phyloP scores from a whole-genome alignment of 202 grass and related monocot species.

The Zizania palustris region DNA sequence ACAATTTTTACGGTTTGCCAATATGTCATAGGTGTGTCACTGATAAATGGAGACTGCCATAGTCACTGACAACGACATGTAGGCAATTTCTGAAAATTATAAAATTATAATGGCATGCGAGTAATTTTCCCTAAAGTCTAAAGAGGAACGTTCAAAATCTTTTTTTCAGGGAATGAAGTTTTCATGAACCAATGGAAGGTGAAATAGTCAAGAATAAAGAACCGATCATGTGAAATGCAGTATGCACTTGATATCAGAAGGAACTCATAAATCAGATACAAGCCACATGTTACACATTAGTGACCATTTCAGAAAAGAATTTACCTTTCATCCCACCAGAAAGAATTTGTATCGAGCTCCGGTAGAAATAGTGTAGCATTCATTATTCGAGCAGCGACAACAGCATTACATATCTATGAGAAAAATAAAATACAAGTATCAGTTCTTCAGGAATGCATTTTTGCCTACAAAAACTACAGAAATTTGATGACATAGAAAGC shows the following conservation, averaged over 20 bases:
- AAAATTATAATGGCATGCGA: too few species aligned
- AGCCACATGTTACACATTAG: neutral
- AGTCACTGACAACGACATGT: too few species aligned
- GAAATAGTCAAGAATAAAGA: neutral
- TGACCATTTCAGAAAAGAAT: neutral
- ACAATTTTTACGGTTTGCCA: too few species aligned
- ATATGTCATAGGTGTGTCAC: too few species aligned
- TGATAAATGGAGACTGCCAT: too few species aligned
- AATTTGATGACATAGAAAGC: neutral
- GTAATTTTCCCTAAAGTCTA: too few species aligned
- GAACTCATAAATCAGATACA: neutral
- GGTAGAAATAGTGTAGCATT: conserved; percentile 64
- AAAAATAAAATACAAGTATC: neutral
- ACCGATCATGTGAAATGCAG: neutral
- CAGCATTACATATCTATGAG: conserved; percentile 70
- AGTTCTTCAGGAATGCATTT: neutral
- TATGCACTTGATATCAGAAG: conserved; percentile 1
- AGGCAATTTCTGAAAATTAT: too few species aligned
- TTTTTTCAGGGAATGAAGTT: neutral
- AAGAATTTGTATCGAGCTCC: conserved; percentile 68
- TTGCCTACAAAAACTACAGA: neutral
- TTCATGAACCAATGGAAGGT: neutral
- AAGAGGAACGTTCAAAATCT: neutral
- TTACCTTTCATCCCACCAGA: conserved; percentile 66
- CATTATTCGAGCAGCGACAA: conserved; percentile 66